Evolutionary conservation across 75 land plant genomes (phyloP).

Genomic region (Pinus taeda): DNA sequence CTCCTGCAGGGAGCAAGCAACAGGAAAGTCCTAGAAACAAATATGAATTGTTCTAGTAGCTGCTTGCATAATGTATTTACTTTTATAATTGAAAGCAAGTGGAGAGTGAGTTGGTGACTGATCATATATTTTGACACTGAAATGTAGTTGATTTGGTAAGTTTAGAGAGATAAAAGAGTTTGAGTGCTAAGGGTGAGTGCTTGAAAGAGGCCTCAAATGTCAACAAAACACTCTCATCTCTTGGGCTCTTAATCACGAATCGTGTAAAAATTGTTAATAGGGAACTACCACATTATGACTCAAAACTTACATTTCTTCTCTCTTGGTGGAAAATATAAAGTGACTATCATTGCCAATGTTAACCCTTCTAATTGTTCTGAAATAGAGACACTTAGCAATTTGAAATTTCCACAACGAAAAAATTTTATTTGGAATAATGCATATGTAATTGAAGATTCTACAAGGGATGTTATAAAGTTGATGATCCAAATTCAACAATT

Average conservation of each 20-base stretch:
- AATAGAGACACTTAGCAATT: conserved; percentile 87
- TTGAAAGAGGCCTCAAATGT: conserved; percentile 97
- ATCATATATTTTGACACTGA: conserved; percentile 78
- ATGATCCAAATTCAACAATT: conserved; percentile 77
- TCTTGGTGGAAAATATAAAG: conserved; percentile 94
- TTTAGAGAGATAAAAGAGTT: conserved; percentile 96
- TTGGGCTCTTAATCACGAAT: conserved; percentile 96
- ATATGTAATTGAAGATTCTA: conserved; percentile 88
- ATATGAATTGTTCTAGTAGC: conserved; percentile 95
- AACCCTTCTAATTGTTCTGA: conserved; percentile 92
- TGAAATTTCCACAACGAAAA: conserved; percentile 98
- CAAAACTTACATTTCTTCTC: conserved; percentile 95
- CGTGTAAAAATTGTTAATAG: conserved; percentile 83
- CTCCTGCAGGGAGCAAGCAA: conserved; percentile 92
- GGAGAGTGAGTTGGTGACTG: conserved; percentile 84
- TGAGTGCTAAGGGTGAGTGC: conserved; percentile 96
- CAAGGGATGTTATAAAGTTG: conserved; percentile 89
- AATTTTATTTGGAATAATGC: conserved; percentile 97
- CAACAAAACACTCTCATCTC: conserved; percentile 95
- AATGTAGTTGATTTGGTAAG: conserved; percentile 97
- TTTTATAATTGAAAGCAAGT: conserved; percentile 91
- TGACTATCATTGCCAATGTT: conserved; percentile 88
- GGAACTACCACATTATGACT: conserved; percentile 93
- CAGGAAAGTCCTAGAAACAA: conserved; percentile 82
- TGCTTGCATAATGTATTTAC: conserved; percentile 98